Evolutionary conservation across 805 yeast species (phyloP).

Genomic region (Lachancea fermentati): DNA sequence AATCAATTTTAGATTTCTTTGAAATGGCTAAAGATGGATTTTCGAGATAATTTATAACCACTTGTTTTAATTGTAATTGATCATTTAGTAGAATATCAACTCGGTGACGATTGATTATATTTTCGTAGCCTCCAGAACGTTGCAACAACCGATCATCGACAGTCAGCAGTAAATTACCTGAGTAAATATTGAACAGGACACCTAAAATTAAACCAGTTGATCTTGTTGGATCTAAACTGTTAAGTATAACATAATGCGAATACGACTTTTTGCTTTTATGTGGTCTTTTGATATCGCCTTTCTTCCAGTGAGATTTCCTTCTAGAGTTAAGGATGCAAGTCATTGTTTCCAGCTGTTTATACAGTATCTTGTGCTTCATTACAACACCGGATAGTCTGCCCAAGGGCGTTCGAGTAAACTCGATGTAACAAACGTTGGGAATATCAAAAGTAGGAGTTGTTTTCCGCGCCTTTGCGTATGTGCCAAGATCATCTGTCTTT

Average conservation of each 20-base stretch:
- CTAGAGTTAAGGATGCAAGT: slow-evolving; percentile 62
- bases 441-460: slow-evolving; percentile 60
- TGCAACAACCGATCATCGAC: slow-evolving; percentile 69
- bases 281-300: slow-evolving; percentile 42
- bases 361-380: slow-evolving; percentile 78
- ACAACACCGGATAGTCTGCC: slow-evolving; percentile 94
- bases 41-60: slow-evolving; percentile 86
- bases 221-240: slow-evolving; percentile 63
- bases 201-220: slow-evolving; percentile 87
- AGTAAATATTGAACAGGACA: slow-evolving; percentile 68
- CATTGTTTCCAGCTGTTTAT: slow-evolving; percentile 80
- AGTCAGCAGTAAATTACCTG: slow-evolving; percentile 81
- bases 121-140: slow-evolving; percentile 82
- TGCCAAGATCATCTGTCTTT: slow-evolving; percentile 85
- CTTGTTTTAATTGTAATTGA: slow-evolving; percentile 82
- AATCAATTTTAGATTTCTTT: slow-evolving; percentile 67
- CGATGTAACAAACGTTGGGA: slow-evolving; percentile 88
- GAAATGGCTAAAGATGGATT: slow-evolving; percentile 81
- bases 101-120: slow-evolving; percentile 60
- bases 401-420: slow-evolving; percentile 81
- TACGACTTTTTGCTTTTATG: slow-evolving; percentile 29
- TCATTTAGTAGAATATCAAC: slow-evolving; percentile 79
- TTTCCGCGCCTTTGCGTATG: slow-evolving; percentile 53
- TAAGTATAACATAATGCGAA: slow-evolving; percentile 49
- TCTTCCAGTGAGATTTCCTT: slow-evolving; percentile 39